Conservation (phyloP, 1,284 basidiomycete species). For the Sporisorium iseilematis-ciliati region DNA sequence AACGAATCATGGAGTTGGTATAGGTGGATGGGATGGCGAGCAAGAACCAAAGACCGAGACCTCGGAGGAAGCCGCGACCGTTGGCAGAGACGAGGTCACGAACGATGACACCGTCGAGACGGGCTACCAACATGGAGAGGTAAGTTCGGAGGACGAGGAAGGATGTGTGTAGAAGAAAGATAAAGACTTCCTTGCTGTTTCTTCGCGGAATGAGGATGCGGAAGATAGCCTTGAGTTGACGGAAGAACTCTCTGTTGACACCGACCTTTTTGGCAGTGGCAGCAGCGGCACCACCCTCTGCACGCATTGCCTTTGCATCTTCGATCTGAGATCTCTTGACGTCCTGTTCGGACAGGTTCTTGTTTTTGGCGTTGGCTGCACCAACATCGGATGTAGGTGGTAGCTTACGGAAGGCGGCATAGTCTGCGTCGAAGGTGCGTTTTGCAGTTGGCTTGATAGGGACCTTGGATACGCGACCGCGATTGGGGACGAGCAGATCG, state of each 20-base stretch:
- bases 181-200: conserved; percentile 77
- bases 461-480: conserved; percentile 67
- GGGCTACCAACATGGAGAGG: conserved; percentile 81
- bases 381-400: conserved; percentile 55
- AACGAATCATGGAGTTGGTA: conserved; percentile 95
- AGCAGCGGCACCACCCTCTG: conserved; percentile 60
- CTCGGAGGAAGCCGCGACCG: conserved; percentile 83
- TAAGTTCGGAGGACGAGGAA: conserved; percentile 87
- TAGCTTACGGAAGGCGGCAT: conserved; percentile 55
- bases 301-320: conserved; percentile 59
- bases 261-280: conserved; percentile 68
- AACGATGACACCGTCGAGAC: conserved; percentile 89
- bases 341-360: conserved; percentile 36
- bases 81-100: conserved; percentile 89
- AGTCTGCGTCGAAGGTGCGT: conserved; percentile 68
- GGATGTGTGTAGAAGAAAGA: conserved; percentile 83
- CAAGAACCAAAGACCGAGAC: conserved; percentile 88
- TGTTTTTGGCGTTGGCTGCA: conserved; percentile 33
- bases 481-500: conserved; percentile 63
- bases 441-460: conserved; percentile 68
- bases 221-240: conserved; percentile 72
- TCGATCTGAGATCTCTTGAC: conserved; percentile 40
- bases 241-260: conserved; percentile 82
- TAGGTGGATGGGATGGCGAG: conserved; percentile 93
- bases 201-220: conserved; percentile 63